Conservation (phyloP, 306 rosid species). For the Mimosa pudica region DNA sequence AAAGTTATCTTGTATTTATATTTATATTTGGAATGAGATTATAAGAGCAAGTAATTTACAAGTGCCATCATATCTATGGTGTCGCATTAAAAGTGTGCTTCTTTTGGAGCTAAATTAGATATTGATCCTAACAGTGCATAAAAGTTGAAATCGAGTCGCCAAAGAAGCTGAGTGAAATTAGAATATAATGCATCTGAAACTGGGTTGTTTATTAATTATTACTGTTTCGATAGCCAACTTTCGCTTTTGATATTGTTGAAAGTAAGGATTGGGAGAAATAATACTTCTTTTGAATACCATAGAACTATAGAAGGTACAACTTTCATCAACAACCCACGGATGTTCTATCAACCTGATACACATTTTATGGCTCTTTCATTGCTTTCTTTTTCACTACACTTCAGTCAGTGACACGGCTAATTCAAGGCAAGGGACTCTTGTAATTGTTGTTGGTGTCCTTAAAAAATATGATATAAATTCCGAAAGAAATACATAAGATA, state of each 20-base stretch:
- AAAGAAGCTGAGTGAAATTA: not conserved
- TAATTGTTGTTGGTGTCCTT: conserved; percentile 6
- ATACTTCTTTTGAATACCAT: conserved; percentile 6
- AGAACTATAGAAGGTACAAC: conserved; percentile 6
- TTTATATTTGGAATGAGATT: no score
- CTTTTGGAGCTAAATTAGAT: not conserved
- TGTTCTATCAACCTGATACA: conserved; percentile 31
- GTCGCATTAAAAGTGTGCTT: no score
- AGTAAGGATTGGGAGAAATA: conserved; percentile 9
- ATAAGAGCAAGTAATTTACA: no score
- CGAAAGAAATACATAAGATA: conserved; percentile 16
- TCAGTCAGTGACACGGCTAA: not conserved
- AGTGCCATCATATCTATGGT: no score
- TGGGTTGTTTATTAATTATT: not conserved
- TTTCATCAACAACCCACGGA: not conserved
- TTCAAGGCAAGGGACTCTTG: not conserved
- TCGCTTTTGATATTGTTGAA: not conserved
- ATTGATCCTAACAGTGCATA: not conserved
- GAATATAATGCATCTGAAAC: not conserved
- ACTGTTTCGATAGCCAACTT: not conserved
- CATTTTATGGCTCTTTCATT: conserved; percentile 10
- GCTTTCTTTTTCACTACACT: conserved; percentile 5
- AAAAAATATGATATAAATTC: not conserved
- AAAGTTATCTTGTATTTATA: no score
- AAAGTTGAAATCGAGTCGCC: not conserved